Evolutionary conservation across 2,329 filamentous ascomycete species (phyloP).

Genomic region (Penicillium sp.): DNA sequence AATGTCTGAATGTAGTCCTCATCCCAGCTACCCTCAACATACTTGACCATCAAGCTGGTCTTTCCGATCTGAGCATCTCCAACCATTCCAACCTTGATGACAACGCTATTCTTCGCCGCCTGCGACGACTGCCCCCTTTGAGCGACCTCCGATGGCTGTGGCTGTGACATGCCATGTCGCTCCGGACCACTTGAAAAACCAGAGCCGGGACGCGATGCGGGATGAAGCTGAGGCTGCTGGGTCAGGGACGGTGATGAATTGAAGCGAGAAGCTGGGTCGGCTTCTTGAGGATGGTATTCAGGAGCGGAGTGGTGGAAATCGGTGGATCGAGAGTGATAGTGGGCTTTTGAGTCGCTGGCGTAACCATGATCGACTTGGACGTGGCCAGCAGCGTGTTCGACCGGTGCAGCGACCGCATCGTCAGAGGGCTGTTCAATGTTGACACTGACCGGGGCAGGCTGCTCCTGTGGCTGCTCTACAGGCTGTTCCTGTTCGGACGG

Average conservation of each 20-base stretch:
- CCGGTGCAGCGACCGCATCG: constrained; percentile 24
- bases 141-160: constrained; percentile 49
- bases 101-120: constrained; percentile 64
- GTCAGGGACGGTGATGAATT: constrained; percentile 42
- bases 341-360: constrained; percentile 49
- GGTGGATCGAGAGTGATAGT: constrained; percentile 48
- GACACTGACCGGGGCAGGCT: constrained; percentile 25
- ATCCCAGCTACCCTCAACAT: constrained; percentile 98
- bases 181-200: constrained; percentile 49
- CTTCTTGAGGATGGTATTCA: constrained; percentile 49
- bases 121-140: constrained; percentile 43
- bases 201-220: constrained; percentile 51
- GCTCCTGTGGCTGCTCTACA: constrained; percentile 19
- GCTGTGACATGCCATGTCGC: constrained; percentile 49
- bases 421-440: constrained; percentile 34
- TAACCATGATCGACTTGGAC: constrained; percentile 37
- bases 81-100: constrained; percentile 99
- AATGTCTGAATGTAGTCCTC: constrained; percentile 99
- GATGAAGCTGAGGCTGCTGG: constrained; percentile 41
- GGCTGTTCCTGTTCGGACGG: constrained; percentile 5
- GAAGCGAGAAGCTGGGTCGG: constrained; percentile 44
- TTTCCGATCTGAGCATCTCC: constrained; percentile 99
- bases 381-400: constrained; percentile 11
- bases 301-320: constrained; percentile 33
- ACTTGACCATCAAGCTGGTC: constrained; percentile 99